phyloP scores from a whole-genome alignment of 2,329 filamentous ascomycete species.

The Coniochaeta sp. region DNA sequence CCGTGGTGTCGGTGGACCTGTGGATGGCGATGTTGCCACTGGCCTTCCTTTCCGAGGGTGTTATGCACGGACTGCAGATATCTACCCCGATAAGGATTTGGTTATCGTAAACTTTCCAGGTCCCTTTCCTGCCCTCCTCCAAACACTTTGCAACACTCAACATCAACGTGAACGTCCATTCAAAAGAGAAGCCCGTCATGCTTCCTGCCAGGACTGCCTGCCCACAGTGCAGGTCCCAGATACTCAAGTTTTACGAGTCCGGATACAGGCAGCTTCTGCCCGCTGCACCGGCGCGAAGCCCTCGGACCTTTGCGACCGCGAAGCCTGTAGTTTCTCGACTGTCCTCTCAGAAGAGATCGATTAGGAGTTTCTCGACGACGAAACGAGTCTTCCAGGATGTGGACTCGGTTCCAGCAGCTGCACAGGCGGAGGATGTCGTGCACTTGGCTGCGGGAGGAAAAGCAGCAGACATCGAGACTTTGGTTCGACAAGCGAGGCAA shows the following conservation, averaged over 20 bases:
- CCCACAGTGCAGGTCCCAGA: slow-evolving; percentile 28
- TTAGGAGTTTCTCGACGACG: slow-evolving; percentile 15
- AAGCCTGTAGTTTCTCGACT: not conserved
- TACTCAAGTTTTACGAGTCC: slow-evolving; percentile 28
- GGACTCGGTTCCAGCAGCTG: not conserved
- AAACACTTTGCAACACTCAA: not conserved
- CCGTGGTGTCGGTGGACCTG: not conserved
- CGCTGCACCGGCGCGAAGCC: slow-evolving; percentile 9
- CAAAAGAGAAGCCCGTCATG: slow-evolving; percentile 18
- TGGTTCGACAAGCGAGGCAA: slow-evolving; percentile 66
- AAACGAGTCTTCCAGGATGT: slow-evolving; percentile 7
- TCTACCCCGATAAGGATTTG: not conserved
- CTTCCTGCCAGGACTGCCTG: slow-evolving; percentile 30
- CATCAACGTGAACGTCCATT: not conserved
- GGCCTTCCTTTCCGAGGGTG: not conserved
- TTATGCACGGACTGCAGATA: not conserved
- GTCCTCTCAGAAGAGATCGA: slow-evolving; percentile 6
- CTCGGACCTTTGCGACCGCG: slow-evolving; percentile 5
- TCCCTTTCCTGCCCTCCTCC: no score
- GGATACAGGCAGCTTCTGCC: slow-evolving; percentile 19
- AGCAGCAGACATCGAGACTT: slow-evolving; percentile 43
- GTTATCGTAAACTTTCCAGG: no score
- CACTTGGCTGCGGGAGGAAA: not conserved
- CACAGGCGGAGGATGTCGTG: not conserved
- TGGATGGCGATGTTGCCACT: not conserved